phyloP scores from a whole-genome alignment of 164 flowering plant species.

The Aristolochia californica region DNA sequence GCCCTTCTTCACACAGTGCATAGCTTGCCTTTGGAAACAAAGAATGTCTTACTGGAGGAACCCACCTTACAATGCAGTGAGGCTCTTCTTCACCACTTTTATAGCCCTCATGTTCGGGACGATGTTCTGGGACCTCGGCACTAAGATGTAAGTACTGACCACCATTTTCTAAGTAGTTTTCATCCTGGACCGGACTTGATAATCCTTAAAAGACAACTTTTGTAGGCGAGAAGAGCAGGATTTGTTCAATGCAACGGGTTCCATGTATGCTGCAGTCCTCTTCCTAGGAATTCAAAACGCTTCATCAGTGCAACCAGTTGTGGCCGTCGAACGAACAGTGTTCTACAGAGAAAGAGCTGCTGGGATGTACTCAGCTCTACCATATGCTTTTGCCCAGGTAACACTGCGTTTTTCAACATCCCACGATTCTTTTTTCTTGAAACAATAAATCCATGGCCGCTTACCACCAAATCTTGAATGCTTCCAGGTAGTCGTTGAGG shows the following conservation, averaged over 20 bases:
- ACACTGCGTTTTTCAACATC: constrained; percentile 14
- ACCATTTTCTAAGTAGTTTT: neutral
- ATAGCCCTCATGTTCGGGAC: constrained; percentile 39
- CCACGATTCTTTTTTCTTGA: neutral
- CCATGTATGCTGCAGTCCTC: constrained; percentile 30
- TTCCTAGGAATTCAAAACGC: constrained; percentile 24
- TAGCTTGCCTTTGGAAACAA: constrained; percentile 69
- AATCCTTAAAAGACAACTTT: neutral
- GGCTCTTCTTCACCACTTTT: constrained; percentile 33
- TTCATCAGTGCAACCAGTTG: constrained; percentile 30
- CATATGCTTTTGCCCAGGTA: constrained; percentile 35
- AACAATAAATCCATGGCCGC: no score
- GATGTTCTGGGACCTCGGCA: constrained; percentile 45
- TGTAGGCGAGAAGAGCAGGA: constrained; percentile 24
- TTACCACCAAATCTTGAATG: no score
- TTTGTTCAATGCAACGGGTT: constrained; percentile 41
- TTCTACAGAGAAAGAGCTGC: constrained; percentile 38
- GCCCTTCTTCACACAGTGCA: constrained; percentile 25
- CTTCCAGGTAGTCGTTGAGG: constrained; percentile 28
- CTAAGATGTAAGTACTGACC: constrained; percentile 29
- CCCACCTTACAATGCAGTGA: constrained; percentile 41
- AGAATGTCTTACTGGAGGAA: constrained; percentile 62
- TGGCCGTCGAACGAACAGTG: constrained; percentile 27
- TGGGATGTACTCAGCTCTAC: constrained; percentile 35
- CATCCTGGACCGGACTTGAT: neutral